Evolutionary conservation across 2,329 filamentous ascomycete genomes (phyloP).

Genomic region (Capronia coronata): DNA sequence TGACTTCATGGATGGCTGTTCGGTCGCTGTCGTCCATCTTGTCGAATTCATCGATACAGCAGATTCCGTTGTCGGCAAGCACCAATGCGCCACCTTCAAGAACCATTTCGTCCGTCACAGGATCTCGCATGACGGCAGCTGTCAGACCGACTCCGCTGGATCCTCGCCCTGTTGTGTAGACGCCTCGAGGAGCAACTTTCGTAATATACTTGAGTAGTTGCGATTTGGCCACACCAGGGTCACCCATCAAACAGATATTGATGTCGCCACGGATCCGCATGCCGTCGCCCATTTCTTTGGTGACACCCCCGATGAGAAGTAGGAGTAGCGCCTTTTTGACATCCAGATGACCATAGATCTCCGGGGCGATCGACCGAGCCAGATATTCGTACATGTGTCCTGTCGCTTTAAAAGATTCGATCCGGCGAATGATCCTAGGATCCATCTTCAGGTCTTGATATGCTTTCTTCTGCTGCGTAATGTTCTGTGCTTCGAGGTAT

Average conservation of each 20-base stretch:
- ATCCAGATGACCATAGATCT: slow-evolving; percentile 93
- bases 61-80: slow-evolving; percentile 72
- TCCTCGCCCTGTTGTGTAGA: slow-evolving; percentile 76
- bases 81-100: slow-evolving; percentile 74
- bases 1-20: slow-evolving; percentile 78
- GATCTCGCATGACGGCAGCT: slow-evolving; percentile 73
- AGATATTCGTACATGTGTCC: slow-evolving; percentile 95
- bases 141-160: slow-evolving; percentile 76
- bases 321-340: slow-evolving; percentile 98
- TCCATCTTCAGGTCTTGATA: slow-evolving; percentile 90
- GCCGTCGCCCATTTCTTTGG: slow-evolving; percentile 92
- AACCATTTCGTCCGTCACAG: slow-evolving; percentile 71
- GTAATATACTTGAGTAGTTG: slow-evolving; percentile 97
- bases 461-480: slow-evolving; percentile 95
- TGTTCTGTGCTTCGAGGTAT: slow-evolving; percentile 88
- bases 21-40: slow-evolving; percentile 76
- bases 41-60: slow-evolving; percentile 80
- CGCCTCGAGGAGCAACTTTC: slow-evolving; percentile 89
- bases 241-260: slow-evolving; percentile 98
- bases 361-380: slow-evolving; percentile 90
- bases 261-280: slow-evolving; percentile 99
- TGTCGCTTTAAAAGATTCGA: slow-evolving; percentile 75
- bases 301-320: slow-evolving; percentile 90
- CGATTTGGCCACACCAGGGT: slow-evolving; percentile 98
- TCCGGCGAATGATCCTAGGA: slow-evolving; percentile 68